Conservation (phyloP, 106 monocot species). For the Cymbidium sinense region DNA sequence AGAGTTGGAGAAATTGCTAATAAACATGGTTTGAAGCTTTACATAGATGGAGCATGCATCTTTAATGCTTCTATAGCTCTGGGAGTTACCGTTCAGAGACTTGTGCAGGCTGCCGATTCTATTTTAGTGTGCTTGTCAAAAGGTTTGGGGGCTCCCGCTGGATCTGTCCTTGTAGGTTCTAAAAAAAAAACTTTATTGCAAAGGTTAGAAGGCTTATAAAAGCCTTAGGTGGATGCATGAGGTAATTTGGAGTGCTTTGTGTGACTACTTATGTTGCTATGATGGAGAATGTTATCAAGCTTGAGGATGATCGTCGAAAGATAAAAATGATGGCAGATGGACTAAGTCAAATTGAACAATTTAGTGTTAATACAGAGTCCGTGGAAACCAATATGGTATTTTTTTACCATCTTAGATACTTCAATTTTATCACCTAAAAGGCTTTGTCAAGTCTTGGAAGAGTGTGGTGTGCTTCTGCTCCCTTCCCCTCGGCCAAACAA, state of each 20-base stretch:
- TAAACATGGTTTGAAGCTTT: slow-evolving; percentile 84
- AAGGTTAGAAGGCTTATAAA: slow-evolving; percentile 88
- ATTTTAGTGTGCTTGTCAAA: slow-evolving; percentile 95
- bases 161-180: slow-evolving; percentile 87
- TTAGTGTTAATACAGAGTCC: no score
- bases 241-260: no score
- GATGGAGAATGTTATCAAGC: slow-evolving; percentile 58
- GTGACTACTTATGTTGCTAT: slow-evolving; percentile 73
- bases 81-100: slow-evolving; percentile 74
- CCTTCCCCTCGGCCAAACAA: no score
- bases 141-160: slow-evolving; percentile 91
- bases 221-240: slow-evolving; percentile 90
- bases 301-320: slow-evolving; percentile 72
- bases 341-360: no score
- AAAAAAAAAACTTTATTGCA: slow-evolving; percentile 48
- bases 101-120: slow-evolving; percentile 87
- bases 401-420: no score
- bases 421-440: no score
- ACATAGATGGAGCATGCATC: slow-evolving; percentile 92
- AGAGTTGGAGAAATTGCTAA: slow-evolving; percentile 65
- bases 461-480: no score
- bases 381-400: no score
- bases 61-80: slow-evolving; percentile 88
- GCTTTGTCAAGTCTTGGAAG: no score
- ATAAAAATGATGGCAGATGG: no score